Evolutionary conservation across 164 flowering plant species (phyloP).

Genomic region (Vitis riparia): DNA sequence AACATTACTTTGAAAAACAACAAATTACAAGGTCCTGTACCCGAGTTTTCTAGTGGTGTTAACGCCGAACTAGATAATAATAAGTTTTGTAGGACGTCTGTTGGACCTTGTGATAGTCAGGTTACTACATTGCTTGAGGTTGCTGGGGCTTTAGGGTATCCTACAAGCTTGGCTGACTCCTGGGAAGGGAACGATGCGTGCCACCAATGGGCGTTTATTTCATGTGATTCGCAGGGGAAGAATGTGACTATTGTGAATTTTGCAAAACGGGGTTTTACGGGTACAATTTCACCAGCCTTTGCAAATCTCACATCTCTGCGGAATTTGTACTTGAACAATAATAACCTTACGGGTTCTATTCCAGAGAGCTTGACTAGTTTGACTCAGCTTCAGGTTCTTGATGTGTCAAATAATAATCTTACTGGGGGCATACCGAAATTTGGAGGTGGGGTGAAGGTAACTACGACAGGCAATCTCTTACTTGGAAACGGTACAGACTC

Average conservation of each 20-base stretch:
- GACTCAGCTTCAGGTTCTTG: constrained; percentile 3
- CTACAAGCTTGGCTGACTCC: constrained; percentile 22
- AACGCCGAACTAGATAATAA: constrained; percentile 2
- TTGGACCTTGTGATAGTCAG: constrained; percentile 41
- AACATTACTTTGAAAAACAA: constrained; percentile 45
- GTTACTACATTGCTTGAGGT: constrained; percentile 33
- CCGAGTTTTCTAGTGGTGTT: constrained; percentile 21
- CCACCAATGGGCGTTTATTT: constrained; percentile 16
- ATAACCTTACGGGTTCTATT: constrained; percentile 5
- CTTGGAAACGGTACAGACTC: background rate
- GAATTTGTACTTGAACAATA: constrained; percentile 3
- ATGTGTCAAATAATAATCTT: constrained; percentile 12
- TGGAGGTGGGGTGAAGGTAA: background rate
- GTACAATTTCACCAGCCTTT: constrained; percentile 9
- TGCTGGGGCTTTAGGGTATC: constrained; percentile 31
- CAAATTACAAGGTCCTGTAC: constrained; percentile 49
- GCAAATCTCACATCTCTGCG: constrained; percentile 6
- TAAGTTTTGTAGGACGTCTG: constrained; percentile 7
- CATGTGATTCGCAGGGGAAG: constrained; percentile 27
- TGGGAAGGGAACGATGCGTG: constrained; percentile 37
- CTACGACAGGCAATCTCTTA: background rate
- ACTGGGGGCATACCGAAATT: constrained; percentile 4
- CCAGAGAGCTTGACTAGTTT: constrained; percentile 4
- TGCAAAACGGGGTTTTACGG: background rate
- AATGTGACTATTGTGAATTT: constrained; percentile 14